These are phyloP conservation scores for Fagopyrum tataricum DNA, from an alignment of 148 eudicot species.

Conservation along the genomic window DNA sequence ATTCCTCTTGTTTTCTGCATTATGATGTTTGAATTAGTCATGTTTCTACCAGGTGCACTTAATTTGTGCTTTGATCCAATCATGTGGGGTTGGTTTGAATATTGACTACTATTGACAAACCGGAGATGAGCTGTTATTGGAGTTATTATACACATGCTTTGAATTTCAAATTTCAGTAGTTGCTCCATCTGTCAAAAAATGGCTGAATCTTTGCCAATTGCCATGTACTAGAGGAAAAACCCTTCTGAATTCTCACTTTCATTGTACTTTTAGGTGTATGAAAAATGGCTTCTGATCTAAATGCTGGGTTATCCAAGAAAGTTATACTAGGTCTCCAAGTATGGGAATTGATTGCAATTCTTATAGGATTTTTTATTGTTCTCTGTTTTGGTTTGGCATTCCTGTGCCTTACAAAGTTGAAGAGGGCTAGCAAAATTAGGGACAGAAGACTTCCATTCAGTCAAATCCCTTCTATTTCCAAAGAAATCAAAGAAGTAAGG, in stretches of 20 bases:
- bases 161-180: conserved; percentile 1
- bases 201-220: neutral
- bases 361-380: conserved; percentile 39
- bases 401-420: conserved; percentile 45
- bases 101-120: neutral
- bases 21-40: neutral
- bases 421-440: conserved; percentile 35
- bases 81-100: neutral
- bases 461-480: conserved; percentile 50
- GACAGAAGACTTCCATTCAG: conserved; percentile 31
- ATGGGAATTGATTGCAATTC: conserved; percentile 51
- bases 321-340: conserved; percentile 44
- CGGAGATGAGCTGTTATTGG: conserved; percentile 4
- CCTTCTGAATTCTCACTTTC: conserved; percentile 9
- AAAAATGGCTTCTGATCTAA: conserved; percentile 43
- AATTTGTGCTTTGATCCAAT: neutral
- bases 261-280: conserved; percentile 7
- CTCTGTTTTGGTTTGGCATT: conserved; percentile 36
- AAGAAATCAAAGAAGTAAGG: conserved; percentile 59
- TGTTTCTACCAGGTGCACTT: neutral
- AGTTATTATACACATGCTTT: neutral
- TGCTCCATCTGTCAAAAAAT: neutral
- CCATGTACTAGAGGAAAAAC: neutral
- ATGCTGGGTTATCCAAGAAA: conserved; percentile 30
- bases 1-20: neutral